These are phyloP conservation scores for Mycena alexandri DNA, from an alignment of 768 basidiomycete genomes.

Conservation along the genomic window DNA sequence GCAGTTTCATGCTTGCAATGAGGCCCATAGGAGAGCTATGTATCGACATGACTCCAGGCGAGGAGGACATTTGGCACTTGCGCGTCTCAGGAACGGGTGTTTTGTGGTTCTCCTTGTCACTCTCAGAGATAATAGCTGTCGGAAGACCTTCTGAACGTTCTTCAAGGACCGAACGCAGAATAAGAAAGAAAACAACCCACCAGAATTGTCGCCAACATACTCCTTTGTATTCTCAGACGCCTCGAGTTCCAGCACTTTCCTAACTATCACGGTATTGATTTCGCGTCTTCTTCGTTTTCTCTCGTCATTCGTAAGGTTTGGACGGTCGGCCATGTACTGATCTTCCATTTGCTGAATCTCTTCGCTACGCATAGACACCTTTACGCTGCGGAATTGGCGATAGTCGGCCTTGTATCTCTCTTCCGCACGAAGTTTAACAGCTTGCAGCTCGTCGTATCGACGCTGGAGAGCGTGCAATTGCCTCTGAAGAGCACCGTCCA, in stretches of 20 bases:
- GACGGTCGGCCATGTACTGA: not conserved
- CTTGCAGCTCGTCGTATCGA: conserved; percentile 26
- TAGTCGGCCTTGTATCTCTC: conserved; percentile 28
- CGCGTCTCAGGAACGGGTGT: conserved; percentile 17
- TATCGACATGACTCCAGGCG: not conserved
- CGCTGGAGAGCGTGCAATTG: conserved; percentile 23
- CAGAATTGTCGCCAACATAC: not conserved
- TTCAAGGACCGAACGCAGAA: not conserved
- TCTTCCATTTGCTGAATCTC: conserved; percentile 21
- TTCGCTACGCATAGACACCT: conserved; percentile 5
- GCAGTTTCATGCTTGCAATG: conserved; percentile 2
- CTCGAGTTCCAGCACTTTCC: conserved; percentile 20
- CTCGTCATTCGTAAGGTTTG: conserved; percentile 20
- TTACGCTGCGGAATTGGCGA: conserved; percentile 9
- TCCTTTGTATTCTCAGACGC: conserved; percentile 7
- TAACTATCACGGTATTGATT: not conserved
- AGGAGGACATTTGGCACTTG: conserved; percentile 6
- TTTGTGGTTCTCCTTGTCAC: conserved; percentile 35
- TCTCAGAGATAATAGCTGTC: not conserved
- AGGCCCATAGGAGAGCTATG: not conserved
- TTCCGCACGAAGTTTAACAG: conserved; percentile 30
- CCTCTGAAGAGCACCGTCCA: not conserved
- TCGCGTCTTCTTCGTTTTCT: conserved; percentile 17
- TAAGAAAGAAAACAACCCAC: not conserved
- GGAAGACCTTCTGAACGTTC: not conserved